Percentiles rank a stretch among this genome's conserved stretches.
phyloP scores from a whole-genome alignment of 768 basidiomycete genomes.

The Pulveroboletus sp. region DNA sequence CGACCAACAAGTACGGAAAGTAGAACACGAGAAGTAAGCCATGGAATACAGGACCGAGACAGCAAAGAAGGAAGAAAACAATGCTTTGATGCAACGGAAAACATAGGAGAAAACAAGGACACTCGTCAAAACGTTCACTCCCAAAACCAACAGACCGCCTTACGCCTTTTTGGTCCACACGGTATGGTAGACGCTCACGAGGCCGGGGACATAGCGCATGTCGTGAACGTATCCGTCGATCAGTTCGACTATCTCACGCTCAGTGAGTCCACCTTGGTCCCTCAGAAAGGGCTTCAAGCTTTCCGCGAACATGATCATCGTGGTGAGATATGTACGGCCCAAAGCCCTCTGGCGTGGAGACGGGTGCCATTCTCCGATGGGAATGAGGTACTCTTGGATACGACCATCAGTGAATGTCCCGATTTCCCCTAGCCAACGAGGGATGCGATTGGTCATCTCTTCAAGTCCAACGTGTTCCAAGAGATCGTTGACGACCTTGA shows the following conservation, averaged over 20 bases:
- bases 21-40: background rate
- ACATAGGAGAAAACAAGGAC: background rate
- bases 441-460: slow-evolving; percentile 36
- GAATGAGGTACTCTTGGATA: slow-evolving; percentile 36
- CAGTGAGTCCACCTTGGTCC: slow-evolving; percentile 34
- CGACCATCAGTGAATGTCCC: slow-evolving; percentile 41
- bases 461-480: slow-evolving; percentile 37
- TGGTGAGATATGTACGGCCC: slow-evolving; percentile 39
- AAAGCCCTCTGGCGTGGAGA: slow-evolving; percentile 33
- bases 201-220: slow-evolving; percentile 40
- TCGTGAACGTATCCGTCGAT: slow-evolving; percentile 43
- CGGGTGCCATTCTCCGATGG: slow-evolving; percentile 52
- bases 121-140: background rate
- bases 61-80: background rate
- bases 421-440: slow-evolving; percentile 33
- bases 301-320: slow-evolving; percentile 40
- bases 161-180: slow-evolving; percentile 41
- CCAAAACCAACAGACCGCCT: background rate
- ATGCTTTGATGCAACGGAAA: background rate
- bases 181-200: slow-evolving; percentile 46
- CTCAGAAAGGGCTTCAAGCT: slow-evolving; percentile 47
- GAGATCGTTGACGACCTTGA: slow-evolving; percentile 37
- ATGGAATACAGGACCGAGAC: background rate
- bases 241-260: slow-evolving; percentile 36
- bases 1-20: background rate